Percentiles rank a stretch among this genome's conserved stretches.
Evolutionary conservation across 805 yeast genomes (phyloP).

Genomic region (Yarrowia sp.): DNA sequence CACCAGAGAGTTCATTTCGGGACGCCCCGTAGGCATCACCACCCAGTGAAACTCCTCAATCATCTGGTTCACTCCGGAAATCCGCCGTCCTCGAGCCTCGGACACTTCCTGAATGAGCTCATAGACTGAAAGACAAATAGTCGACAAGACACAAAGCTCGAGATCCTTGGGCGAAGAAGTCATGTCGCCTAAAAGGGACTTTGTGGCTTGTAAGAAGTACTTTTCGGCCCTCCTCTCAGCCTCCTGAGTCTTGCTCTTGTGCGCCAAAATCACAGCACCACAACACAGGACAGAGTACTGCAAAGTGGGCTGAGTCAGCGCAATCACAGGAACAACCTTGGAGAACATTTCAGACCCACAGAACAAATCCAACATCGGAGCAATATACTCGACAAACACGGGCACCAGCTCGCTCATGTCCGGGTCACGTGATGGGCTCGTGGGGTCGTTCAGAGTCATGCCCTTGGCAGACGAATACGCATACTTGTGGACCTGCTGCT

Average conservation of each 20-base stretch:
- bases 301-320: slow-evolving; percentile 11
- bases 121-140: slow-evolving; percentile 20
- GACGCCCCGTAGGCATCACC: slow-evolving; percentile 10
- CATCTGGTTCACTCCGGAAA: slow-evolving; percentile 27
- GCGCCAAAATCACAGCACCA: slow-evolving; percentile 27
- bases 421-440: slow-evolving; percentile 11
- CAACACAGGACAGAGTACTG: slow-evolving; percentile 5
- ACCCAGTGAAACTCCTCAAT: slow-evolving; percentile 38
- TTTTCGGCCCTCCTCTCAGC: slow-evolving; percentile 12
- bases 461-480: slow-evolving; percentile 23
- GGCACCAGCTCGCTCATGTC: slow-evolving; percentile 21
- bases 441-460: slow-evolving; percentile 31
- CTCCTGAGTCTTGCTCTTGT: background rate
- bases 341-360: slow-evolving; percentile 36
- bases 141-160: slow-evolving; percentile 18
- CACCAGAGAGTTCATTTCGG: slow-evolving; percentile 21
- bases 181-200: slow-evolving; percentile 18
- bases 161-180: slow-evolving; percentile 16
- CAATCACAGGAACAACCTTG: slow-evolving; percentile 26
- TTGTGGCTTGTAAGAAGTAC: slow-evolving; percentile 29
- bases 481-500: slow-evolving; percentile 4
- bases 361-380: slow-evolving; percentile 27
- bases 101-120: slow-evolving; percentile 31
- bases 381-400: slow-evolving; percentile 30
- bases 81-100: slow-evolving; percentile 25